Evolutionary conservation across 192 early-diverging fungal genomes (phyloP).

Genomic region (Kickxella alabastrina): DNA sequence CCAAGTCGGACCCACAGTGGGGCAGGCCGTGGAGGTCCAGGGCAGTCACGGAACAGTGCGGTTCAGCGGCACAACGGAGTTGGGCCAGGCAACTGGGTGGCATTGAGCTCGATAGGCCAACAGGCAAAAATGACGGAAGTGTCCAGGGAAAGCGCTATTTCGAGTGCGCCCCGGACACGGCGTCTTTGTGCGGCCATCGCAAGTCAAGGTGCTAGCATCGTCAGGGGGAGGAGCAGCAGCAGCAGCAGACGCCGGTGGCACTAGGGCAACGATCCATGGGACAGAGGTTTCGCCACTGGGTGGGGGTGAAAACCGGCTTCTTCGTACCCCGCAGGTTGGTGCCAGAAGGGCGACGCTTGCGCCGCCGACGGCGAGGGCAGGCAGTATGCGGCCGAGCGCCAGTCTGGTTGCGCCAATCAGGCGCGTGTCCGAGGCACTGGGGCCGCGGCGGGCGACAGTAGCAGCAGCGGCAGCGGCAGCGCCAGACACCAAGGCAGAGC

Average conservation of each 20-base stretch:
- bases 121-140: slow-evolving; percentile 76
- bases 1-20: slow-evolving; percentile 19
- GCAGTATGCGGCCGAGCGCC: neutral
- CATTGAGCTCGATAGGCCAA: slow-evolving; percentile 72
- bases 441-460: neutral
- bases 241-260: slow-evolving; percentile 1
- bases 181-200: slow-evolving; percentile 71
- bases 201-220: slow-evolving; percentile 50
- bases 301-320: too few species aligned
- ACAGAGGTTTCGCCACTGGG: neutral
- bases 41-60: slow-evolving; percentile 64
- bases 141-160: slow-evolving; percentile 77
- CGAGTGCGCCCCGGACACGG: slow-evolving; percentile 69
- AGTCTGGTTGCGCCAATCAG: neutral
- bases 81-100: slow-evolving; percentile 89
- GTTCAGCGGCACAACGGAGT: slow-evolving; percentile 78
- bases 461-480: neutral
- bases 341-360: too few species aligned
- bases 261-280: neutral
- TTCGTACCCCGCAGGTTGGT: too few species aligned
- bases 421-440: neutral
- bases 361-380: too few species aligned
- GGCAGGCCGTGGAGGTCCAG: slow-evolving; percentile 56
- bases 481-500: too few species aligned
- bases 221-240: too few species aligned